These are phyloP conservation scores for Macaranga tanarius DNA, from an alignment of 441 rosid species.

Conservation along the genomic window DNA sequence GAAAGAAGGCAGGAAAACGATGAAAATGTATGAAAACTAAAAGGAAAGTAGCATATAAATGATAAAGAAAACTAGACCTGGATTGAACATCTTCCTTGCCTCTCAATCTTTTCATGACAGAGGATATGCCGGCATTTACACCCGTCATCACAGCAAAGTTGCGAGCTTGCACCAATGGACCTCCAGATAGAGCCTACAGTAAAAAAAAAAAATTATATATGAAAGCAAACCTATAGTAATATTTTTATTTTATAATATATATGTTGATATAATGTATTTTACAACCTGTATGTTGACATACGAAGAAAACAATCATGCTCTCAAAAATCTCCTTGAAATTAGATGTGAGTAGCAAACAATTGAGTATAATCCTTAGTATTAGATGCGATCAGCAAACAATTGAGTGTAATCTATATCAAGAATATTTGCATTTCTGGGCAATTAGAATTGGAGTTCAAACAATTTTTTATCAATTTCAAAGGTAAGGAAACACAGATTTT, in stretches of 20 bases:
- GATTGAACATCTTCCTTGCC: constrained; percentile 96
- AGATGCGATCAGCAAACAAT: neutral
- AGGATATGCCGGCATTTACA: constrained; percentile 86
- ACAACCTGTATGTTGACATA: neutral
- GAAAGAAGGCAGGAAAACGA: neutral
- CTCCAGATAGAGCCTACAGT: constrained; percentile 76
- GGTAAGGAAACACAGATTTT: too few species aligned
- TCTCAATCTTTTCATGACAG: constrained; percentile 78
- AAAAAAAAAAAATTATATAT: constrained; percentile 1
- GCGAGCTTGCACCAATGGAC: constrained; percentile 92
- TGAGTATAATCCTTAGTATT: neutral
- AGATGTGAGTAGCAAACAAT: neutral
- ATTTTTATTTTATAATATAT: too few species aligned
- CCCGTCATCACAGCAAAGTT: constrained; percentile 94
- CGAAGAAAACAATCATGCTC: neutral
- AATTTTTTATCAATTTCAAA: too few species aligned
- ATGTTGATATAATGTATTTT: too few species aligned
- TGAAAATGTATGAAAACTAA: neutral
- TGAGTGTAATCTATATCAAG: neutral
- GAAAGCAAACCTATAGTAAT: neutral
- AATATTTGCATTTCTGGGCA: too few species aligned
- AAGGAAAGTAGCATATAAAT: neutral
- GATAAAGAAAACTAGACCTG: constrained; percentile 42
- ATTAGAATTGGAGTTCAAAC: too few species aligned
- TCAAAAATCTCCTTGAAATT: neutral